Percentiles rank a stretch among this genome's conserved stretches.
phyloP scores from a whole-genome alignment of 1,284 basidiomycete species.

The Heterobasidion parviporum region DNA sequence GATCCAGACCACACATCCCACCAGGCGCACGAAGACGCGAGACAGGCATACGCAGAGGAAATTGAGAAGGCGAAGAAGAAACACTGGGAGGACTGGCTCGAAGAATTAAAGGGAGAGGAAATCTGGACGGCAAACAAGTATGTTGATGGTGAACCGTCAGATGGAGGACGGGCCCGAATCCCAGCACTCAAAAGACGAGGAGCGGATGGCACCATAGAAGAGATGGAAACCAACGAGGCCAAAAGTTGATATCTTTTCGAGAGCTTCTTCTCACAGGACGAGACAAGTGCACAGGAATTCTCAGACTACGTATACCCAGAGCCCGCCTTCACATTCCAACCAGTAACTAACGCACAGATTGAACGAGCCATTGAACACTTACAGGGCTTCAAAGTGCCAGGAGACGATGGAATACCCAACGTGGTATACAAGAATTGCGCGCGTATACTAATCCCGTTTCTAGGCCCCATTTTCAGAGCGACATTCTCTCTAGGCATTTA shows the following conservation, averaged over 20 bases:
- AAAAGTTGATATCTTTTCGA: conserved; percentile 19
- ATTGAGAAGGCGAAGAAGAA: conserved; percentile 22
- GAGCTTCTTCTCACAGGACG: conserved; percentile 22
- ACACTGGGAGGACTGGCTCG: conserved; percentile 26
- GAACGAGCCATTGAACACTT: not conserved
- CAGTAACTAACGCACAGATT: no score
- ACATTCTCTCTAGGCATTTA: conserved; percentile 22
- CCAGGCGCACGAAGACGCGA: conserved; percentile 15
- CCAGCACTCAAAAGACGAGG: conserved; percentile 17
- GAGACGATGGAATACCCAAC: conserved; percentile 27
- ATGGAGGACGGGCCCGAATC: conserved; percentile 22
- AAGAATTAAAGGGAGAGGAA: conserved; percentile 13
- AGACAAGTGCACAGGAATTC: not conserved
- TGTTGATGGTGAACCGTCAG: no score
- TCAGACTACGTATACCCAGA: not conserved
- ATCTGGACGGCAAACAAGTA: no score
- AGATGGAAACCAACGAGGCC: conserved; percentile 15
- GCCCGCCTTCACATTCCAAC: not conserved
- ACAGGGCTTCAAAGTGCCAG: conserved; percentile 24
- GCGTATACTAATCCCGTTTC: conserved; percentile 16
- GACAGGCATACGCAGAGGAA: conserved; percentile 17
- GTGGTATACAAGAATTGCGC: conserved; percentile 20
- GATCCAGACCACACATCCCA: conserved; percentile 10
- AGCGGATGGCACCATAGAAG: not conserved
- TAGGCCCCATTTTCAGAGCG: conserved; percentile 22